These are phyloP conservation scores for Neurospora africana DNA, from an alignment of 495 filamentous ascomycete genomes.

Conservation along the genomic window DNA sequence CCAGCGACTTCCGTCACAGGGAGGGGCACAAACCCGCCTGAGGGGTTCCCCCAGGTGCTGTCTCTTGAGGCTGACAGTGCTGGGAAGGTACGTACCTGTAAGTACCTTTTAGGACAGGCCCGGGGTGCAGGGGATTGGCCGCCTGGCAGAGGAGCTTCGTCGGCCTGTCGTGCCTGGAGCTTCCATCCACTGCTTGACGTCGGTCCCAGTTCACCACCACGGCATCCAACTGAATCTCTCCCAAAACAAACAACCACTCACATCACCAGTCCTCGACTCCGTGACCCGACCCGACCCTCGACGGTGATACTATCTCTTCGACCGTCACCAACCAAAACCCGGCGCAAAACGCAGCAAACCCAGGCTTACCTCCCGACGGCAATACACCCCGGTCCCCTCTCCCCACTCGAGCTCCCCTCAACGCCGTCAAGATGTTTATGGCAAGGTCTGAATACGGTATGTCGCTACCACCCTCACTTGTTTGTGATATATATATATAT, in stretches of 20 bases:
- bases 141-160: constrained; percentile 20
- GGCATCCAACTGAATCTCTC: not conserved
- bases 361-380: not conserved
- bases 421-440: constrained; percentile 83
- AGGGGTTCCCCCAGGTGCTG: not conserved
- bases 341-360: not conserved
- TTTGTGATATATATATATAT: too few species aligned
- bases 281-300: constrained; percentile 1
- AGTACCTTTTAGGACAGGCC: constrained; percentile 4
- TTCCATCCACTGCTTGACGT: constrained; percentile 4
- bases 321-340: constrained; percentile 7
- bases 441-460: constrained; percentile 98
- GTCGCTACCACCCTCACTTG: constrained; percentile 8
- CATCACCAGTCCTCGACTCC: constrained; percentile 1
- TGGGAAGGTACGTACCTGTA: constrained; percentile 9
- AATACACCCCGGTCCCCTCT: not conserved
- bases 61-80: constrained; percentile 1
- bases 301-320: constrained; percentile 3
- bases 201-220: not conserved
- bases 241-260: constrained; percentile 2
- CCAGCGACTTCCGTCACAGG: not conserved
- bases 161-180: constrained; percentile 25
- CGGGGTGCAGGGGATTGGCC: constrained; percentile 7
- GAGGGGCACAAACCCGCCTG: not conserved
- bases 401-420: constrained; percentile 7